Evolutionary conservation across 2,329 filamentous ascomycete species (phyloP), one percentile per base, ranked within the genome.

Genomic region (Parasarocladium wereldwijsianum): DNA sequence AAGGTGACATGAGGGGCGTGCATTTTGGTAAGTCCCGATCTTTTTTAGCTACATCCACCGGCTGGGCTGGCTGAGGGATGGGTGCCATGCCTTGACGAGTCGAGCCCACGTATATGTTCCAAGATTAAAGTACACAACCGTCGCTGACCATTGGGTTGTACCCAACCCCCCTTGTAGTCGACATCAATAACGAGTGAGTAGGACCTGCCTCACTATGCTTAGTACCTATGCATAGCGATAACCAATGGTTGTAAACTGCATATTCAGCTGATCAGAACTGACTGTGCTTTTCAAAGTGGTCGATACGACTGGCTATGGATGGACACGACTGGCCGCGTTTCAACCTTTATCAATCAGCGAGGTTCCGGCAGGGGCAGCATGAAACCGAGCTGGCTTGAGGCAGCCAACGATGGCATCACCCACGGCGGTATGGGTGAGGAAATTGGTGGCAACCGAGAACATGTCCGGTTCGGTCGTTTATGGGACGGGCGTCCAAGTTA

Each of bases 361-460:
- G 34, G 37, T 25, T 25, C 13, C 6, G 32, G 18, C n/a, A 36
- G 34, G 13, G 31, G 33, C 13, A n/a, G n/a, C n/a, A 17, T 39
- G 14, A 16, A 32, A 7, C 35, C 35, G 5, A n/a, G 19, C 7
- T 39, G 37, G 37, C 25, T 32, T 11, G 9, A 21, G 8, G 32
- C 23, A 8, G 25, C 3, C 18, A 15, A 18, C 15, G 24, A 26
- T 5, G 24, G 24, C 3, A 26, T 26, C 16, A 30, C 27, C 8
- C 27, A 21, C 14, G n/a, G 17, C 11, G 18, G 18, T 6, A 13
- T 30, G 27, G 18, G 27, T n/a, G n/a, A 11, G 10, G 17, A 18
- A 12, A 18, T 18, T 30, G 27, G 17, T 19, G 17, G 15, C 11
- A 13, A 17, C 18, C 17, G 26, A 12, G 13, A 26, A 6, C 24